Conservation (phyloP, 768 basidiomycete genomes). For the Boletellus ananas region DNA sequence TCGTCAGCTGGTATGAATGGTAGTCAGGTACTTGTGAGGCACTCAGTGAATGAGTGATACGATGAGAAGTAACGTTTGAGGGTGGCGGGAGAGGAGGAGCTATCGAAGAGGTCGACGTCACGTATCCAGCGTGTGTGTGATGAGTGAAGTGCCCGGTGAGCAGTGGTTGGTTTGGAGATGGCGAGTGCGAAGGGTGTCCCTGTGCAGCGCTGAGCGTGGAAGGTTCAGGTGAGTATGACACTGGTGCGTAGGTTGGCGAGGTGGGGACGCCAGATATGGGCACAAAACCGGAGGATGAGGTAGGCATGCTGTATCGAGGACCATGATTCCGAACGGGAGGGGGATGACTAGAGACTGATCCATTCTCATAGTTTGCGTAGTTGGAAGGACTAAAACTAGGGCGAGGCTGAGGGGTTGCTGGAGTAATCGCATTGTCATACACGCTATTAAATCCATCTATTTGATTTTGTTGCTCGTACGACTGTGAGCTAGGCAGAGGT, state of each 20-base stretch:
- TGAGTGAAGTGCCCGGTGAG: constrained; percentile 21
- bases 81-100: constrained; percentile 12
- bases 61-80: constrained; percentile 11
- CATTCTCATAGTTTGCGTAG: constrained; percentile 44
- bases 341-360: constrained; percentile 26
- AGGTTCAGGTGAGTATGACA: constrained; percentile 34
- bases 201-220: constrained; percentile 31
- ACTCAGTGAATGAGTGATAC: constrained; percentile 28
- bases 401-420: constrained; percentile 35
- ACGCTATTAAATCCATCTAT: constrained; percentile 30
- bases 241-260: constrained; percentile 35
- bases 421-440: constrained; percentile 40
- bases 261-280: constrained; percentile 42
- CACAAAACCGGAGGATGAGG: constrained; percentile 65
- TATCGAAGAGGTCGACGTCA: constrained; percentile 7
- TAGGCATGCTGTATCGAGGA: constrained; percentile 64
- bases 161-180: constrained; percentile 18
- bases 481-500: constrained; percentile 33
- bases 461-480: constrained; percentile 37
- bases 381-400: constrained; percentile 37
- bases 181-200: constrained; percentile 40
- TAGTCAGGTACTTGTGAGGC: constrained; percentile 26
- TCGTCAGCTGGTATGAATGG: constrained; percentile 18
- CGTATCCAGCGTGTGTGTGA: constrained; percentile 10
- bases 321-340: constrained; percentile 40